phyloP scores from a whole-genome alignment of 352 stramenopile genomes.

The Albugo candida region DNA sequence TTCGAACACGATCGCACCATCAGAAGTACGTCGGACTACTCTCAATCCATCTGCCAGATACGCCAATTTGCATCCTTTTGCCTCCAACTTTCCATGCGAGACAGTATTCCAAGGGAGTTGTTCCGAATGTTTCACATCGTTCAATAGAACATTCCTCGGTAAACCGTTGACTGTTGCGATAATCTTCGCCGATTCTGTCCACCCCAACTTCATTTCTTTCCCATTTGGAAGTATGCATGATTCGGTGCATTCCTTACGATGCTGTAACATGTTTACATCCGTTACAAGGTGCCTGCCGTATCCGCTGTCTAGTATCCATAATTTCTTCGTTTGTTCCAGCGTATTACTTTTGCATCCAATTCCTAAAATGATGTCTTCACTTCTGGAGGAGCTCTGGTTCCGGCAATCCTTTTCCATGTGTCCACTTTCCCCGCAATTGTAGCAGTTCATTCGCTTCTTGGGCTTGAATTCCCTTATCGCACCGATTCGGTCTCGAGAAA shows the following conservation, averaged over 20 bases:
- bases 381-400: no score
- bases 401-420: no score
- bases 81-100: neutral
- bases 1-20: neutral
- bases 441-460: neutral
- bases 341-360: neutral
- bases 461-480: slow-evolving; percentile 1
- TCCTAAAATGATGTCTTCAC: neutral
- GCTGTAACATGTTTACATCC: no score
- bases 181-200: neutral
- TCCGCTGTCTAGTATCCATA: neutral
- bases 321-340: neutral
- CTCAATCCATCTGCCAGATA: neutral
- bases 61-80: neutral
- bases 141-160: neutral
- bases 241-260: neutral
- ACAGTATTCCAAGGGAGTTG: neutral
- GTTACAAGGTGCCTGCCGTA: neutral
- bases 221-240: neutral
- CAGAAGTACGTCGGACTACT: neutral
- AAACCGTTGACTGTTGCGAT: neutral
- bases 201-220: neutral
- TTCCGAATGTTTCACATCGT: neutral
- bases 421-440: no score
- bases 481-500: neutral